Evolutionary conservation across 352 stramenopile species (phyloP).

Genomic region (Globisporangium camurandrum): DNA sequence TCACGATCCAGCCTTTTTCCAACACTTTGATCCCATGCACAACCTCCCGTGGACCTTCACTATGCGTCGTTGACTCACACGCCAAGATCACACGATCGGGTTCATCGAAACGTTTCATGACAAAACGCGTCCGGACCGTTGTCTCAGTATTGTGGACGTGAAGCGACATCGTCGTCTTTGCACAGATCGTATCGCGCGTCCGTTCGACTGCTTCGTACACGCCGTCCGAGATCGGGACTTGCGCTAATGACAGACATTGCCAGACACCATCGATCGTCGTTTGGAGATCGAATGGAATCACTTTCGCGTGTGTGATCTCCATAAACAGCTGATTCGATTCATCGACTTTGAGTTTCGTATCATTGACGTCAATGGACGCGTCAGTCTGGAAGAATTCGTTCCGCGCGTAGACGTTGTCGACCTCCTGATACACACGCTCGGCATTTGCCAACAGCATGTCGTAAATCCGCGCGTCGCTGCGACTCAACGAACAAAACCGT

Average conservation of each 20-base stretch:
- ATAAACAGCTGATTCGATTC: constrained; percentile 12
- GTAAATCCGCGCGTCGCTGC: constrained; percentile 10
- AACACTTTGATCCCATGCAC: constrained; percentile 15
- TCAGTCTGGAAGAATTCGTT: constrained; percentile 11
- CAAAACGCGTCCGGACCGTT: constrained; percentile 15
- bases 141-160: constrained; percentile 13
- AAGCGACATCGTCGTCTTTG: constrained; percentile 15
- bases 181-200: constrained; percentile 16
- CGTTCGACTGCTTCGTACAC: constrained; percentile 16
- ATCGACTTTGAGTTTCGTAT: constrained; percentile 10
- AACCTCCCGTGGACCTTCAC: constrained; percentile 11
- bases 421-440: constrained; percentile 7
- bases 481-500: constrained; percentile 7
- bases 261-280: constrained; percentile 10
- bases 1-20: constrained; percentile 21
- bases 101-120: constrained; percentile 20
- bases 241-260: constrained; percentile 6
- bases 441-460: constrained; percentile 11
- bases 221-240: constrained; percentile 10
- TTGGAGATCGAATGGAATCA: constrained; percentile 10
- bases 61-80: constrained; percentile 19
- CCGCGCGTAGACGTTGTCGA: constrained; percentile 6
- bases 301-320: constrained; percentile 11
- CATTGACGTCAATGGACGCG: constrained; percentile 11
- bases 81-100: constrained; percentile 17